These are phyloP conservation scores for Pisolithus thermaeus DNA, from an alignment of 1,284 basidiomycete species.

Conservation along the genomic window DNA sequence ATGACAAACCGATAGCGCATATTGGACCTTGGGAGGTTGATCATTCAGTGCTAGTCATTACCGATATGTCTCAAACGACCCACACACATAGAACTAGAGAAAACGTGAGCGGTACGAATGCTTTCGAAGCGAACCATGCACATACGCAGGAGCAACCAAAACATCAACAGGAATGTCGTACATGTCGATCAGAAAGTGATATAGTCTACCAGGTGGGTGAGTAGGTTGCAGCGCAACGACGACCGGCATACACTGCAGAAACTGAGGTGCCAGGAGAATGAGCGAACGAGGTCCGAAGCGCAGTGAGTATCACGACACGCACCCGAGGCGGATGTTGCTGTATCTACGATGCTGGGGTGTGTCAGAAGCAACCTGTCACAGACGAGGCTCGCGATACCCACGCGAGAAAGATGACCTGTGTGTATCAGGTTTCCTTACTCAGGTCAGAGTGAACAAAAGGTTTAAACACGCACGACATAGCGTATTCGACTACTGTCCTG, in stretches of 20 bases:
- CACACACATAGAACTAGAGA: slow-evolving; percentile 33
- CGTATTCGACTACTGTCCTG: slow-evolving; percentile 24
- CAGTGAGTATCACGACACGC: neutral
- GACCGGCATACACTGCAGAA: slow-evolving; percentile 28
- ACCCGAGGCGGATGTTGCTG: slow-evolving; percentile 18
- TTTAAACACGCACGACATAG: slow-evolving; percentile 22
- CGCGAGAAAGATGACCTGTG: slow-evolving; percentile 30
- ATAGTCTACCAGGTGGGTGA: slow-evolving; percentile 22
- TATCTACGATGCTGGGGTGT: slow-evolving; percentile 18
- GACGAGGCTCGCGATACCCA: slow-evolving; percentile 13
- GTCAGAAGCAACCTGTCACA: neutral
- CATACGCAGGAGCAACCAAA: slow-evolving; percentile 33
- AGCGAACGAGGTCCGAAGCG: slow-evolving; percentile 2
- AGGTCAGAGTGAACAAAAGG: neutral
- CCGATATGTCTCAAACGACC: slow-evolving; percentile 11
- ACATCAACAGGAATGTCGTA: slow-evolving; percentile 28
- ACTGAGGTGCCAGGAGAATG: slow-evolving; percentile 15
- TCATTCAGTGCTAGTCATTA: neutral
- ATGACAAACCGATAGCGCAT: slow-evolving; percentile 29
- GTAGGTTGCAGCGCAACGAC: neutral
- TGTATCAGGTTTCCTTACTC: neutral
- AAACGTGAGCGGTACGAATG: neutral
- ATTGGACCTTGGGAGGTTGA: slow-evolving; percentile 25
- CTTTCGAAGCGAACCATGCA: neutral
- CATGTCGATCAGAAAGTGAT: slow-evolving; percentile 33